Conservation (phyloP, 306 rosid genomes). For the Dalbergia oliveri region DNA sequence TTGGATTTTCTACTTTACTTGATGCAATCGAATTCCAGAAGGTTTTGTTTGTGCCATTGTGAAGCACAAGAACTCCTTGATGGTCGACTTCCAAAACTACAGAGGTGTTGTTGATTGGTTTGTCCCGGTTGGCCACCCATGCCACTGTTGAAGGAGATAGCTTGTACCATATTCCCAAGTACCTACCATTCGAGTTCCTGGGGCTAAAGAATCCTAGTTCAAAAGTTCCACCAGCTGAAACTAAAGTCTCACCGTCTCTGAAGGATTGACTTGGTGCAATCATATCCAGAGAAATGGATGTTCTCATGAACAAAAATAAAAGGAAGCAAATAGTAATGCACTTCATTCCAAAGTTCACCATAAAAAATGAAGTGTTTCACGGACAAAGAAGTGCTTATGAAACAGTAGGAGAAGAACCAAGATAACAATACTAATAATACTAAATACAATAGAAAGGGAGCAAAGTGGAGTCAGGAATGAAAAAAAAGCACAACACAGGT, state of each 20-base stretch:
- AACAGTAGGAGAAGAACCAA: too few relatives aligned
- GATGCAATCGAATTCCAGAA: conserved; percentile 37
- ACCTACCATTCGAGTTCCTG: too few relatives aligned
- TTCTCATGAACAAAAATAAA: neutral
- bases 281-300: neutral
- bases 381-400: too few relatives aligned
- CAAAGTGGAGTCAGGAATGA: too few relatives aligned
- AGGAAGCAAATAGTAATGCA: neutral
- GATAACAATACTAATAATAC: too few relatives aligned
- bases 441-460: too few relatives aligned
- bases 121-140: conserved; percentile 48
- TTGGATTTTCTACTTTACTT: conserved; percentile 20
- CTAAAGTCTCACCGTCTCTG: conserved; percentile 34
- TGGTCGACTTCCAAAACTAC: conserved; percentile 34
- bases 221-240: conserved; percentile 33
- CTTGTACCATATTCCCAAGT: conserved; percentile 42
- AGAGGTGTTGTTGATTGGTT: neutral
- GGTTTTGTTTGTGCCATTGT: neutral
- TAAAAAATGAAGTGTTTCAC: too few relatives aligned
- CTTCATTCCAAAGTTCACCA: neutral
- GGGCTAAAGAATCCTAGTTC: conserved; percentile 45
- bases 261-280: conserved; percentile 18
- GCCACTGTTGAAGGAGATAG: conserved; percentile 28
- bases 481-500: too few relatives aligned
- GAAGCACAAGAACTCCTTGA: conserved; percentile 35